Conservation (phyloP, 1,284 basidiomycete species). For the Flammula alnicola region DNA sequence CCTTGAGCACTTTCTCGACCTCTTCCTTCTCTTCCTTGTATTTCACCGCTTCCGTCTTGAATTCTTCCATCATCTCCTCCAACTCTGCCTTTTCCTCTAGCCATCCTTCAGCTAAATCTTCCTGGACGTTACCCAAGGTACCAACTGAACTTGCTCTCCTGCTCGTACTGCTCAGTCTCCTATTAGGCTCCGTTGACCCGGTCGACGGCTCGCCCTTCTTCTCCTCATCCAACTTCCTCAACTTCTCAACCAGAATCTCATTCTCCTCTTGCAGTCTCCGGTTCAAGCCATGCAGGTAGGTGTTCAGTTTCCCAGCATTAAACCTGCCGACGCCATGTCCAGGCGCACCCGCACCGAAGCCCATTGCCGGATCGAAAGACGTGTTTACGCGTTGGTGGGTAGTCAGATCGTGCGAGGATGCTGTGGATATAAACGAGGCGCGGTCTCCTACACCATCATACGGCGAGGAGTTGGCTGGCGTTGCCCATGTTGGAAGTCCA, state of each 20-base stretch:
- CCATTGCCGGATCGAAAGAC: constrained; percentile 80
- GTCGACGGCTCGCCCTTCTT: constrained; percentile 35
- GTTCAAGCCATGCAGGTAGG: constrained; percentile 82
- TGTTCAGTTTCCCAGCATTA: constrained; percentile 81
- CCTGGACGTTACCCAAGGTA: constrained; percentile 60
- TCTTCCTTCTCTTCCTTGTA: constrained; percentile 43
- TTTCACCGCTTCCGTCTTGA: constrained; percentile 51
- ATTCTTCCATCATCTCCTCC: constrained; percentile 53
- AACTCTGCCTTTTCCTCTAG: constrained; percentile 66
- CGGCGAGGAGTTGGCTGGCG: constrained; percentile 26
- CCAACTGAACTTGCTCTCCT: constrained; percentile 55
- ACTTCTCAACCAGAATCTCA: constrained; percentile 55
- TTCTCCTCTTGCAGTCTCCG: constrained; percentile 83
- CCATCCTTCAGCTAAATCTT: constrained; percentile 66
- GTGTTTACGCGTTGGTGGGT: constrained; percentile 81
- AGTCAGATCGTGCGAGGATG: constrained; percentile 84
- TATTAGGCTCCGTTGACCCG: constrained; percentile 16
- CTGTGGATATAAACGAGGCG: constrained; percentile 74
- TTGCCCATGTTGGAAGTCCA: constrained; percentile 23
- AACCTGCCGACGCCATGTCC: constrained; percentile 70
- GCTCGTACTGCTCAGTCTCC: constrained; percentile 33
- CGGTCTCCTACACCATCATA: constrained; percentile 43
- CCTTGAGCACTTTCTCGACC: constrained; percentile 45
- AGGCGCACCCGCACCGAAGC: constrained; percentile 59
- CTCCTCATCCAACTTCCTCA: constrained; percentile 55